These are phyloP conservation scores for Colletotrichum kahawae DNA, from an alignment of 2,329 filamentous ascomycete species.

Conservation along the genomic window DNA sequence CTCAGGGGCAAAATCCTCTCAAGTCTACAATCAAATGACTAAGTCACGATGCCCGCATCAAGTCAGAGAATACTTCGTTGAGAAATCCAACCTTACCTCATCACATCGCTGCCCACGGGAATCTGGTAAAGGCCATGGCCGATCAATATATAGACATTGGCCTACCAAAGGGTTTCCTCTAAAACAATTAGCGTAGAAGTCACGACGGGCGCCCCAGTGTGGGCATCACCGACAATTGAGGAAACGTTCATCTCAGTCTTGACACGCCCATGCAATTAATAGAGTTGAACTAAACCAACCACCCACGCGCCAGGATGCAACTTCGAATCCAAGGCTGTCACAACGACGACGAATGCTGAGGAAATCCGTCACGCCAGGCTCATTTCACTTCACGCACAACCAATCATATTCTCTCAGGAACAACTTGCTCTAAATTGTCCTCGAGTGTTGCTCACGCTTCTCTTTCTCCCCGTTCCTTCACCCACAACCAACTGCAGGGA, in stretches of 20 bases:
- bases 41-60: neutral
- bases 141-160: neutral
- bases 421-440: conserved; percentile 3
- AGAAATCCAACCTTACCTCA: no score
- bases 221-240: fast-evolving
- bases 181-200: neutral
- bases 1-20: fast-evolving
- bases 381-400: neutral
- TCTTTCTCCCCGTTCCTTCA: neutral
- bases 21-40: fast-evolving
- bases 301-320: conserved; percentile 1
- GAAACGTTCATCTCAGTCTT: neutral
- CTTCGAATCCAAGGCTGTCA: neutral
- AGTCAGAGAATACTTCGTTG: no score
- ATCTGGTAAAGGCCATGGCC: neutral
- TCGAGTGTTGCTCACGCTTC: neutral
- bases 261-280: conserved; percentile 9
- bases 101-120: no score
- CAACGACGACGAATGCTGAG: neutral
- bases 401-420: neutral
- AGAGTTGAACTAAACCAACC: neutral
- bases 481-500: neutral
- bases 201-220: neutral
- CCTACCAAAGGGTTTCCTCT: neutral
- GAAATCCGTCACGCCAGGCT: neutral